Evolutionary conservation across 78 protist species (phyloP), one percentile per base, ranked within the genome.

Genomic region (Protostelium mycophagum): DNA sequence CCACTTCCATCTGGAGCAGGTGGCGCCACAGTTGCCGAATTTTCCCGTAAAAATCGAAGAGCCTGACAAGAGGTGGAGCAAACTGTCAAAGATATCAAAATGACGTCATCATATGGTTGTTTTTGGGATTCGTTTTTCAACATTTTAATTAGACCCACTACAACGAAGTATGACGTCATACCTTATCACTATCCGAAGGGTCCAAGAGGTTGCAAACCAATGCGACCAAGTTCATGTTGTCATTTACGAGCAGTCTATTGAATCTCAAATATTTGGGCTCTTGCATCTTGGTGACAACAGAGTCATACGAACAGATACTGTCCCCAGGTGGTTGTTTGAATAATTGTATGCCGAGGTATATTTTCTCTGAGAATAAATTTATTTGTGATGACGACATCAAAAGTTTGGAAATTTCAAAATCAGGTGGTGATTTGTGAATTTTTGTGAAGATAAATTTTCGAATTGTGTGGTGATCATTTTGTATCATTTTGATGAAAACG

Each of bases 1-100:
- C 94, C 29, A 92, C 89, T 63, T 92, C 94, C 35, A 88, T 51
- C 73, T 51, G 73, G 31, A 51, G 16, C 16, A 51, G 73, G 16
- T 51, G 73, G 5, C 73, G 5, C 73, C 73, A 51, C 16, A 51
- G 73, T 51, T 16, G 16, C 73, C 73, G 5, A 16, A 51, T 51
- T 16, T 51, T 51, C 73, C 16, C 73, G 5, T 51, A 16, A 16
- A 51, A 51, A 51, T 51, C 73, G 16, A 51, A 51, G 31, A 51
- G 73, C 5, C 73, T 5, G 16, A 51, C 73, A 16, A 51, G 73
- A 51, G 73, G 73, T 51, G 73, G 73, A 25, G 73, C 73, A 51
- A 51, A 25, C 73, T 51, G 73, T 51, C 16, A 5, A 16, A 5
- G 73, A n/a, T 51, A 16, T 51, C 73, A 51, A 51, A 51, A 51